Evolutionary conservation across 768 basidiomycete species (phyloP).

Genomic region (Favolaschia claudopus): DNA sequence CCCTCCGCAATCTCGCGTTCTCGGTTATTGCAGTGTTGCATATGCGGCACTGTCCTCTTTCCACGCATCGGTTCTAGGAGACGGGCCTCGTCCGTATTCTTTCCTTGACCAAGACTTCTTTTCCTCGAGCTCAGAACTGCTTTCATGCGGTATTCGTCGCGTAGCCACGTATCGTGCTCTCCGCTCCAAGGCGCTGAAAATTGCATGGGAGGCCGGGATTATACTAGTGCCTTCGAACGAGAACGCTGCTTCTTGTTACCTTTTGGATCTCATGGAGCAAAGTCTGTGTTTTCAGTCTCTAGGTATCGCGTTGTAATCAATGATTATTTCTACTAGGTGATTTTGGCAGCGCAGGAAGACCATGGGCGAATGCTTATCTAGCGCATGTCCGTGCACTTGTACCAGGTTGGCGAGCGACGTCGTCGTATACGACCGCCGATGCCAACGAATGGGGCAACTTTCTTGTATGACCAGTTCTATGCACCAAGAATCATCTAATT

Average conservation of each 20-base stretch:
- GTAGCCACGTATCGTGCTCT: background rate
- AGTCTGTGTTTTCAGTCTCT: background rate
- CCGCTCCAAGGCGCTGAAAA: constrained; percentile 1
- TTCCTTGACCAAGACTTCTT: constrained; percentile 9
- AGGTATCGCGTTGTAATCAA: background rate
- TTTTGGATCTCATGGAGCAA: constrained; percentile 16
- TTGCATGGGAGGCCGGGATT: constrained; percentile 9
- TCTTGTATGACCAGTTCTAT: background rate
- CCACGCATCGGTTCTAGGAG: constrained; percentile 6
- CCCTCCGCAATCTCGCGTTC: background rate
- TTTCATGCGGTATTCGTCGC: constrained; percentile 6
- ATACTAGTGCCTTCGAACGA: constrained; percentile 14
- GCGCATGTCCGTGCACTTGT: constrained; percentile 8
- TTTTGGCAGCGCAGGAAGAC: background rate
- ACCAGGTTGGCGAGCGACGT: background rate
- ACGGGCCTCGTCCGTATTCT: constrained; percentile 5
- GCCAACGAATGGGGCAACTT: background rate
- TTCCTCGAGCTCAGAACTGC: background rate
- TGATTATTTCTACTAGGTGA: background rate
- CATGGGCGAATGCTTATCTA: constrained; percentile 14
- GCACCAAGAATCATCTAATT: background rate
- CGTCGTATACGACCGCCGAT: background rate
- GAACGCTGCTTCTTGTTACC: constrained; percentile 16
- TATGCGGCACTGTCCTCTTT: background rate
- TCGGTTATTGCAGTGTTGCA: background rate